These are phyloP conservation scores for Cladochytrium tenue DNA, from an alignment of 371 early-diverging fungal species.

Conservation along the genomic window DNA sequence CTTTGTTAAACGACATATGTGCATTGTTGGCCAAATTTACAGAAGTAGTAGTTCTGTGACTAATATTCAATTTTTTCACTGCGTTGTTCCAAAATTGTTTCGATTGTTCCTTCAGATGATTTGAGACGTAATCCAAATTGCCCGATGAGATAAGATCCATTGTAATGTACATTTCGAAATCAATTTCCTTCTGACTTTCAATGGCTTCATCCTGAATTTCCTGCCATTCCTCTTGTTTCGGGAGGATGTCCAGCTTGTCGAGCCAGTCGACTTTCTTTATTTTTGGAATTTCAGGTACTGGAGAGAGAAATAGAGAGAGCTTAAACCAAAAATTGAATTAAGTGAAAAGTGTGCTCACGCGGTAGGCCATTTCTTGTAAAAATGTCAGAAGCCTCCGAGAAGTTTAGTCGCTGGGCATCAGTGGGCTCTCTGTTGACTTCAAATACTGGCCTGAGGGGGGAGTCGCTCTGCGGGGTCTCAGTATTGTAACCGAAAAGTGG, in stretches of 20 bases:
- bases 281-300: conserved; percentile 28
- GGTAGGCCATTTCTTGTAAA: conserved; percentile 4
- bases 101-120: conserved; percentile 40
- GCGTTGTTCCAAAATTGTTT: conserved; percentile 36
- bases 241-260: conserved; percentile 14
- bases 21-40: conserved; percentile 9
- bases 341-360: conserved; percentile 12
- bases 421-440: too few relatives aligned
- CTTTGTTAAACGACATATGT: conserved; percentile 3
- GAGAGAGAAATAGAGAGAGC: too few relatives aligned
- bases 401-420: too few relatives aligned
- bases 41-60: conserved; percentile 12
- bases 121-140: conserved; percentile 36
- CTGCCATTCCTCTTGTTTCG: conserved; percentile 33
- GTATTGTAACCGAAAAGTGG: too few relatives aligned
- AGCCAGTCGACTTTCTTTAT: conserved; percentile 44
- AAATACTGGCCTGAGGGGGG: too few relatives aligned
- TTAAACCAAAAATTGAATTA: too few relatives aligned
- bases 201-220: conserved; percentile 32
- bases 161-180: conserved; percentile 49
- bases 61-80: conserved; percentile 21
- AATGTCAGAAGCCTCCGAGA: too few relatives aligned
- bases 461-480: too few relatives aligned
- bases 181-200: conserved; percentile 34
- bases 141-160: conserved; percentile 41